Evolutionary conservation across 306 rosid species (phyloP).

Genomic region (Elaeagnus macrophylla): DNA sequence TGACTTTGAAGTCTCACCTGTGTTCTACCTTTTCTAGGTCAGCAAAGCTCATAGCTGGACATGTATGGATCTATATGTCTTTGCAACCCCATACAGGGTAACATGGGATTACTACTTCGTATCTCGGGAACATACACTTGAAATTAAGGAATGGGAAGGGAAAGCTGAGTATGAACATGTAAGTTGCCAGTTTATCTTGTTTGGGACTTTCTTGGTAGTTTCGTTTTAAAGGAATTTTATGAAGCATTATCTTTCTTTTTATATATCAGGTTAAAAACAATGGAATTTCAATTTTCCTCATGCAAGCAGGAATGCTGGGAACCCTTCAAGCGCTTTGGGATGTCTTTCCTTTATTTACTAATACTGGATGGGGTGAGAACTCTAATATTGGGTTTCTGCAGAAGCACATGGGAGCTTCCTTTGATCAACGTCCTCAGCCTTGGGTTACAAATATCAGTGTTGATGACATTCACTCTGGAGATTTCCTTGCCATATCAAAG

Average conservation of each 20-base stretch:
- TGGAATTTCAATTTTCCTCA: constrained; percentile 84
- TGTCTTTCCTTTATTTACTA: constrained; percentile 74
- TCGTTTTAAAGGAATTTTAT: constrained; percentile 9
- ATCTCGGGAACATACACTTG: constrained; percentile 88
- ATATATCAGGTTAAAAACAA: constrained; percentile 58
- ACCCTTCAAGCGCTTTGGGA: constrained; percentile 82
- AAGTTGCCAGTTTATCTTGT: constrained; percentile 32
- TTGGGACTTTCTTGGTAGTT: constrained; percentile 1
- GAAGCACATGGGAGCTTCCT: constrained; percentile 85
- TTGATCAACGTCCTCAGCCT: constrained; percentile 63
- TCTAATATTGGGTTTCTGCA: constrained; percentile 63
- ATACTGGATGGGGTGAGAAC: constrained; percentile 87
- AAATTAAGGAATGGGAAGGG: constrained; percentile 72
- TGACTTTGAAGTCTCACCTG: neutral
- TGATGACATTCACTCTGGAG: constrained; percentile 89
- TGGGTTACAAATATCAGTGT: constrained; percentile 65
- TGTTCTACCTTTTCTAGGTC: constrained; percentile 42
- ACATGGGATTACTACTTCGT: constrained; percentile 93
- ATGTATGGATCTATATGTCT: constrained; percentile 81
- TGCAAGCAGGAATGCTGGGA: constrained; percentile 90
- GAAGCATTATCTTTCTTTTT: constrained; percentile 18
- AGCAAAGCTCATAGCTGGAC: constrained; percentile 86
- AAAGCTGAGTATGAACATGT: constrained; percentile 82
- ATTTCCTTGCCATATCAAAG: constrained; percentile 90
- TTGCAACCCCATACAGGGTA: constrained; percentile 90